Conservation (phyloP, 1,139 yeast genomes). For the Dujonia santamariae region DNA sequence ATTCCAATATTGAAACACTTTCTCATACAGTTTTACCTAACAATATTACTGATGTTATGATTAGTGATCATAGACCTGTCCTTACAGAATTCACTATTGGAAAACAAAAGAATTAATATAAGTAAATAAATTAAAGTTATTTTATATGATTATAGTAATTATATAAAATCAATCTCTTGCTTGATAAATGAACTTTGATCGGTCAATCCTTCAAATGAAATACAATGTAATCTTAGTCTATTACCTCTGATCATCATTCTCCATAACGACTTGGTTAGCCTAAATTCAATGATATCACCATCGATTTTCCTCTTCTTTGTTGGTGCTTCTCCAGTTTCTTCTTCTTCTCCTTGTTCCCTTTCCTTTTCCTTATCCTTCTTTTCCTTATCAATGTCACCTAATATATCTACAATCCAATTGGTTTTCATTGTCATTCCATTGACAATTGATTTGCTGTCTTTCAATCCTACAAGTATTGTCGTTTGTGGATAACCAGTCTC, state of each 20-base stretch:
- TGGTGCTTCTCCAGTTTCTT: slow-evolving; percentile 6
- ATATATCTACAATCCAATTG: slow-evolving; percentile 32
- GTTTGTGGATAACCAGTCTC: slow-evolving; percentile 17
- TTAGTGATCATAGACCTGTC: slow-evolving; percentile 47
- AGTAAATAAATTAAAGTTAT: neutral
- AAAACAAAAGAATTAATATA: neutral
- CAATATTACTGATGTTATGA: slow-evolving; percentile 13
- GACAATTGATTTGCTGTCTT: slow-evolving; percentile 27
- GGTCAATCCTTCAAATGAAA: slow-evolving; percentile 30
- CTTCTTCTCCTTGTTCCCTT: neutral
- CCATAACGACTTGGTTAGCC: slow-evolving; percentile 33
- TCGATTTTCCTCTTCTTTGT: slow-evolving; percentile 16
- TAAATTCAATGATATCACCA: slow-evolving; percentile 38
- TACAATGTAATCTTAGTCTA: slow-evolving; percentile 25
- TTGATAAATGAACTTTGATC: slow-evolving; percentile 20
- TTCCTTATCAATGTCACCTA: slow-evolving; percentile 12
- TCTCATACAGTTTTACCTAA: slow-evolving; percentile 3
- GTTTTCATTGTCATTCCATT: slow-evolving; percentile 37
- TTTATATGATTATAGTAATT: neutral
- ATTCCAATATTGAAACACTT: neutral
- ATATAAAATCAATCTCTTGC: slow-evolving; percentile 18
- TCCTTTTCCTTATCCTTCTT: neutral
- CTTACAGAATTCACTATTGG: slow-evolving; percentile 22
- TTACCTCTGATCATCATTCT: slow-evolving; percentile 24
- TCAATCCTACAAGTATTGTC: slow-evolving; percentile 24